A percentile compares a stretch with the other conserved stretches of the same genome.
Evolutionary conservation across 1,139 yeast genomes (phyloP).

Genomic region (Pichia sp.): DNA sequence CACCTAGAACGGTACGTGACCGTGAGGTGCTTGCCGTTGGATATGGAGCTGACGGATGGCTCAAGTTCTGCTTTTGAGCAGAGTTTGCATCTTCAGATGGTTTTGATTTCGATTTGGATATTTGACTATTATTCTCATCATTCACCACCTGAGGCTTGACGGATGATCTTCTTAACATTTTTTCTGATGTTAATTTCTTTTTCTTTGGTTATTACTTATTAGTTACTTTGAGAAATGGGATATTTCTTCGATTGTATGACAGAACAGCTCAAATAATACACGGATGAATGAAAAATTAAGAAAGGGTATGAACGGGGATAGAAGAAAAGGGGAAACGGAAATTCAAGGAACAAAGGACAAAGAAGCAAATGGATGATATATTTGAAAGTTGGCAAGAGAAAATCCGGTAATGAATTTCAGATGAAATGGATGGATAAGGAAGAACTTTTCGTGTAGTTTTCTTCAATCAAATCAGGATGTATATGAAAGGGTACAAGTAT

Average conservation of each 20-base stretch:
- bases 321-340: background rate
- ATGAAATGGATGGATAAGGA: background rate
- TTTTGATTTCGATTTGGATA: constrained; percentile 1
- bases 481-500: background rate
- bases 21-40: background rate
- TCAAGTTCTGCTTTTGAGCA: background rate
- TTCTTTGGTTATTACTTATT: background rate
- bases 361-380: background rate
- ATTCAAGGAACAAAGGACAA: background rate
- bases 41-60: background rate
- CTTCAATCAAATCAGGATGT: background rate
- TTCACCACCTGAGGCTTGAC: constrained; percentile 17
- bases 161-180: constrained; percentile 21
- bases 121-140: constrained; percentile 23
- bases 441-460: background rate
- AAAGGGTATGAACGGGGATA: background rate
- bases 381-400: background rate
- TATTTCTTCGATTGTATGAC: background rate
- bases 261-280: background rate
- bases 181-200: background rate
- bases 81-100: background rate
- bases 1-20: constrained; percentile 28
- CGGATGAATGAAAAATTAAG: constrained; percentile 1
- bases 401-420: background rate
- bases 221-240: background rate